Conservation (phyloP, 1,284 basidiomycete genomes). For the Moesziomyces antarcticus region DNA sequence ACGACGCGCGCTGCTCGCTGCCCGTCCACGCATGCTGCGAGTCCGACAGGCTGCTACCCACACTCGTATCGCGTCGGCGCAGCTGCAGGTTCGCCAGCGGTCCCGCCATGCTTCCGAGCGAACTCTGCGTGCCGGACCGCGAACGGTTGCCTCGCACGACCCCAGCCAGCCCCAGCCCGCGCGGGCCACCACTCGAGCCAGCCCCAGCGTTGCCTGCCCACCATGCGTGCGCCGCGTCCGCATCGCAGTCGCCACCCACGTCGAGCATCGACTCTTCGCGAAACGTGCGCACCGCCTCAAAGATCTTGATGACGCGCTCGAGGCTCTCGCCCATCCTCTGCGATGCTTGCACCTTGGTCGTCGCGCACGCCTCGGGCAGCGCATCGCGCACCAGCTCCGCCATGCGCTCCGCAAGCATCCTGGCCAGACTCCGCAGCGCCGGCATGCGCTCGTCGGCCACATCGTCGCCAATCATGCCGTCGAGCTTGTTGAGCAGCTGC, state of each 20-base stretch:
- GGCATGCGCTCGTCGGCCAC: constrained; percentile 14
- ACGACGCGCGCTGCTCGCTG: constrained; percentile 11
- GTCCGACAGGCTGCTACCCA: constrained; percentile 23
- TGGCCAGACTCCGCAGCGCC: constrained; percentile 11
- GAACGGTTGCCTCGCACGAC: not conserved
- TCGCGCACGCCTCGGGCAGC: constrained; percentile 10
- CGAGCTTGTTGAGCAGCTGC: constrained; percentile 23
- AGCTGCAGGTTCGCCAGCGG: constrained; percentile 19
- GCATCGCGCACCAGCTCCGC: constrained; percentile 7
- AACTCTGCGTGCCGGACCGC: constrained; percentile 7
- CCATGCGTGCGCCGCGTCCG: not conserved
- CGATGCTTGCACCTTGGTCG: constrained; percentile 24
- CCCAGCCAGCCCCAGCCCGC: not conserved
- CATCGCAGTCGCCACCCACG: not conserved
- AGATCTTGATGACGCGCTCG: constrained; percentile 18
- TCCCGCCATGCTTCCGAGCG: constrained; percentile 7
- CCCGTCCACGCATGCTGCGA: constrained; percentile 18
- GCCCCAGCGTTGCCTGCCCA: not conserved
- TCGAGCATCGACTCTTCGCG: constrained; percentile 27
- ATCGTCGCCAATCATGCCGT: constrained; percentile 34
- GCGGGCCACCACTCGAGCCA: not conserved
- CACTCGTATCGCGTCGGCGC: constrained; percentile 22
- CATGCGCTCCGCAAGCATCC: constrained; percentile 16
- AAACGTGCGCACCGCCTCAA: constrained; percentile 23
- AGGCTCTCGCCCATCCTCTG: constrained; percentile 22